Percentiles rank a stretch among this genome's conserved stretches.
These are phyloP conservation scores for Globisporangium carolinianum DNA, from an alignment of 352 stramenopile genomes.

Conservation along the genomic window DNA sequence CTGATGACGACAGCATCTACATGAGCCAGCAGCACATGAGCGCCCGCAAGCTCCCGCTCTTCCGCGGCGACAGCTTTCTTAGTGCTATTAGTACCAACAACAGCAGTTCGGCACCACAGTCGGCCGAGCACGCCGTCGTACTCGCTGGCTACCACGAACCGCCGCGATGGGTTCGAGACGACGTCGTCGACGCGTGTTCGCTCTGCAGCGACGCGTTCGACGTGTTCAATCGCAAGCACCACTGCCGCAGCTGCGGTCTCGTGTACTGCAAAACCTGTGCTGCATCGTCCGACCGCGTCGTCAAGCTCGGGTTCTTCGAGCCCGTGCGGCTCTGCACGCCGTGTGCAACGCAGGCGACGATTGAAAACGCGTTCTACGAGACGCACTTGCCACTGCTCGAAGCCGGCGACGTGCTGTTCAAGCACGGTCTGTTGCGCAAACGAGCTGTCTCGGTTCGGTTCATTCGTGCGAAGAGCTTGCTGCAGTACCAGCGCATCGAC, in stretches of 20 bases:
- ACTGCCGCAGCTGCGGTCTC: conserved; percentile 50
- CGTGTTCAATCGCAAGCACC: conserved; percentile 59
- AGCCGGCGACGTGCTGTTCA: conserved; percentile 52
- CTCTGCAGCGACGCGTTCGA: conserved; percentile 47
- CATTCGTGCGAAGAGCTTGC: conserved; percentile 46
- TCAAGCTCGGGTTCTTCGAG: conserved; percentile 59
- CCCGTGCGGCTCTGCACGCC: conserved; percentile 48
- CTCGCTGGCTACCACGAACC: conserved; percentile 39
- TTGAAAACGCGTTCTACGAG: conserved; percentile 65
- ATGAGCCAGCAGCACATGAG: conserved; percentile 24
- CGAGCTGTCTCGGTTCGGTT: conserved; percentile 48
- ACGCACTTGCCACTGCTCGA: conserved; percentile 53
- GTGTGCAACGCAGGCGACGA: conserved; percentile 31
- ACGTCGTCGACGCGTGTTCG: conserved; percentile 39
- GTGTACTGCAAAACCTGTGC: conserved; percentile 53
- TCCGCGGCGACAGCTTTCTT: conserved; percentile 9
- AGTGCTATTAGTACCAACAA: not conserved
- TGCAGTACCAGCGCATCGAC: conserved; percentile 74
- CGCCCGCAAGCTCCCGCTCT: conserved; percentile 9
- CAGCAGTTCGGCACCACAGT: not conserved
- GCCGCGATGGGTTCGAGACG: conserved; percentile 54
- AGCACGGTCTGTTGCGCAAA: conserved; percentile 62
- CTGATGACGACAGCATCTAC: conserved; percentile 30
- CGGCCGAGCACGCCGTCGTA: conserved; percentile 9
- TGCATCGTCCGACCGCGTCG: conserved; percentile 38